Base-by-base conservation (phyloP, 108 stramenopile genomes). In the Nitzschia inconspicua region DNA sequence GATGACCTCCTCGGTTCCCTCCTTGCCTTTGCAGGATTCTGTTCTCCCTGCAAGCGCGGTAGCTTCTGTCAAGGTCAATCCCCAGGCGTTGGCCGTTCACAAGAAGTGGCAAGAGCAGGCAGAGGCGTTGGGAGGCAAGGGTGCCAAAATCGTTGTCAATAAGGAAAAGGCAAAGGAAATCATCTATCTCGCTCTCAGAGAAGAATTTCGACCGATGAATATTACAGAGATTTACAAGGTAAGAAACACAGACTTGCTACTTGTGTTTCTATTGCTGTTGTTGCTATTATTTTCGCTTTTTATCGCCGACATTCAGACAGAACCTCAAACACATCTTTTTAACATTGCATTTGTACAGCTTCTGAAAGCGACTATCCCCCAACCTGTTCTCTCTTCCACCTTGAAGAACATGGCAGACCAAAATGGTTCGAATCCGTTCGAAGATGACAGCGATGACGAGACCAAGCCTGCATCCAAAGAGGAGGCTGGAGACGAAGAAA, bases 201-300 rank as follows among this genome's bases (percentile, higher is more conserved):
- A 88, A 59, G 61, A 55, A n/a, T 86, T 91, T 51, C 44, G 59
- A 26, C 90, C 90, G 8, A 84, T 88, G 81, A 88, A 91, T 48
- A 86, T 91, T 49, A 84, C 83, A 2, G 70, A 84, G 36, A 65
- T 88, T 39, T 80, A 75, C 73, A 76, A 77, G 62, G 83, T 84
- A 52, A 34, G 69, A 2, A 35, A 40, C 8, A 36, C 7, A 29
- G 19, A 11, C 6, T 7, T 19, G 36, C 27, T 5, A 35, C 27
- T 2, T 28, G n/a, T 57, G 22, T 57, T 18, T 51, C 34, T 11
- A 3, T 37, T 54, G 16, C 19, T 54, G 4, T 5, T 4, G 20
- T 32, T 54, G n/a, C 32, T 54, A 32, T 25, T 35, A 16, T 18
- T 54, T 35, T 37, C 18, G 8, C 4, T 36, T 6, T 54, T 9